Conservation (phyloP, 352 stramenopile species). For the Globisporangium takayamanum region DNA sequence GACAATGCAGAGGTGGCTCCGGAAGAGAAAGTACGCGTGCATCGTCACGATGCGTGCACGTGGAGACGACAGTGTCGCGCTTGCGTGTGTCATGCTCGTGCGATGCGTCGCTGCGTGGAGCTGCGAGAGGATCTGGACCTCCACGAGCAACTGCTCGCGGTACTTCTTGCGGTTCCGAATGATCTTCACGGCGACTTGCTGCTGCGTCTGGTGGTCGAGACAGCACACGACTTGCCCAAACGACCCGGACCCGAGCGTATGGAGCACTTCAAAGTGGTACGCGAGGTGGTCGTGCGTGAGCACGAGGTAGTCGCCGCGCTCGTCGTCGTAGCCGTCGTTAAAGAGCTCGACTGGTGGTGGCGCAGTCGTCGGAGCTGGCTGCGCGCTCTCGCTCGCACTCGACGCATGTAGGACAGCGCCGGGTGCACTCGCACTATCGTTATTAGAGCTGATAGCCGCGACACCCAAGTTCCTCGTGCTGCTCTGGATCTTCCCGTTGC, state of each 20-base stretch:
- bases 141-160: conserved; percentile 91
- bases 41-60: conserved; percentile 81
- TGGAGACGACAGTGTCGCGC: too few species aligned
- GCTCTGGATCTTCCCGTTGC: conserved; percentile 24
- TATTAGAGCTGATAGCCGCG: too few species aligned
- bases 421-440: background rate
- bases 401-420: background rate
- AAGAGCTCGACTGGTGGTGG: conserved; percentile 25
- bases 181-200: conserved; percentile 96
- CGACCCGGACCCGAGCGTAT: conserved; percentile 94
- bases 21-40: conserved; percentile 91
- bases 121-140: conserved; percentile 92
- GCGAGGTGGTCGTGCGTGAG: conserved; percentile 90
- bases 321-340: conserved; percentile 95
- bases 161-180: conserved; percentile 97
- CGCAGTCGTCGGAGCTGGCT: background rate
- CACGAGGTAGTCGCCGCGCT: conserved; percentile 97
- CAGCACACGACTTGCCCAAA: conserved; percentile 98
- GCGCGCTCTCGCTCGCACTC: background rate
- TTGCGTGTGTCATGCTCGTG: background rate
- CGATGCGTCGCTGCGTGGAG: conserved; percentile 27
- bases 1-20: conserved; percentile 93
- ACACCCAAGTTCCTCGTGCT: background rate
- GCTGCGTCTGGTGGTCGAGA: conserved; percentile 72
- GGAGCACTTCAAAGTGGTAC: conserved; percentile 93